Base-by-base conservation (phyloP, 2,329 filamentous ascomycete genomes). In the Ophiocordyceps camponoti-floridani region DNA sequence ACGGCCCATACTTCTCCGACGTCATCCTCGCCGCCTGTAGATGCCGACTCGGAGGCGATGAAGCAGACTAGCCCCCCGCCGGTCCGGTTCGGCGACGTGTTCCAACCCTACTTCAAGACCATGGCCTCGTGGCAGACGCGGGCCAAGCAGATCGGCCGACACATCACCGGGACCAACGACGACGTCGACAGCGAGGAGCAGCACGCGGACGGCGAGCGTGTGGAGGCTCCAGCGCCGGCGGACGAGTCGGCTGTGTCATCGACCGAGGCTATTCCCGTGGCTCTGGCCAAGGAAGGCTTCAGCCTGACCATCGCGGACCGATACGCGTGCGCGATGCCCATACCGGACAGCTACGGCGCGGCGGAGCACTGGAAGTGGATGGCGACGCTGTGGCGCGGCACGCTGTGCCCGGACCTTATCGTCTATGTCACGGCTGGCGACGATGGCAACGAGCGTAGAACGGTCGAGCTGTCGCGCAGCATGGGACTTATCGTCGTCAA, bases 361-460 rank as follows among this genome's bases (percentile, higher is more conserved):
- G 72, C 83, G n/a, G 87, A 94, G 54, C 89, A 96, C 63, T 96
- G 89, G 87, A 84, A 93, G 60, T 96, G 89, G 89, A 86, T 91
- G 69, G 89, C 89, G 33, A 89, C 84, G 40, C 73, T 95, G 19
- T 96, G 89, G 89, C 79, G 88, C 10, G 85, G 86, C 10, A 82
- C 84, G 45, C 72, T 88, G 1, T 85, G 83, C 0, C 78, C 89
- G 0, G 89, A 96, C 59, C 64, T 89, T 41, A 82, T 82, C 1
- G 68, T 91, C 27, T 85, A 82, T 54, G 72, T 83, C 16, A 70
- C 67, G 53, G 33, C 53, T 7, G 59, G 62, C 37, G 60, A 62
- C 13, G 63, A 64, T 45, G 56, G 60, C 41, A 50, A 51, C n/a
- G 57, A 52, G 19, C 49, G 44, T 42, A 70, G 68, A 3, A 61